Base-by-base conservation (phyloP, 2,329 filamentous ascomycete species). In the Teratosphaeriaceae sp. region DNA sequence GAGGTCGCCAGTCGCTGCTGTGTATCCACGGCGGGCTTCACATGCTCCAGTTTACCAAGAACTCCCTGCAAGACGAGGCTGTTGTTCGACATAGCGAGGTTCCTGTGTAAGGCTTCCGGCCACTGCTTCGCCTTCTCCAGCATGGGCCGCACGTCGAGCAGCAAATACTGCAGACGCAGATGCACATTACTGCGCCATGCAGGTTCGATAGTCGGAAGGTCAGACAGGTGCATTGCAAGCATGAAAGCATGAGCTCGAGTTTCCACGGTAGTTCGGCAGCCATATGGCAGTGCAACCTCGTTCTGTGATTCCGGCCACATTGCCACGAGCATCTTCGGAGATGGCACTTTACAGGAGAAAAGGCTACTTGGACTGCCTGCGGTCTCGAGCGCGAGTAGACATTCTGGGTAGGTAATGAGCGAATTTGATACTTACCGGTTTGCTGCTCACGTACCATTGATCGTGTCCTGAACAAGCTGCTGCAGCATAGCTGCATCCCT, bases 301-400 rank as follows among this genome's bases (percentile, higher is more conserved):
- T 63, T 57, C 29, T 68, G 61, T 35, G 64, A 62, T 20, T 65
- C 57, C 9, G 55, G 62, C 60, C 56, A 69, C 27, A 65, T 60
- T 35, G 53, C 62, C 43, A 47, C 61, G 16, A 65, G 63, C 44
- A 58, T 63, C 34, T 60, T 60, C 13, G 63, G 63, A 26, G 68
- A 61, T 18, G 70, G 69, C 15, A 72, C 42, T 13, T 48, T 50
- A 13, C 66, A 39, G 15, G 49, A 53, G 30, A 66, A 57, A 6
- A 50, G 42, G 7, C 45, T 26, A 23, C 15, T 38, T 12, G 50
- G 39, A 3, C 31, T 36, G 26, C 47, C 40, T 2, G 53, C 42
- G 24, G 46, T 47, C 44, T 74, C 69, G 29, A 76, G 50, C 13
- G 65, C 63, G 42, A 52, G 53, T 12, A 75, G 41, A 12, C 74